These are phyloP conservation scores for Prunus salicina DNA, from an alignment of 306 rosid genomes.

Conservation along the genomic window DNA sequence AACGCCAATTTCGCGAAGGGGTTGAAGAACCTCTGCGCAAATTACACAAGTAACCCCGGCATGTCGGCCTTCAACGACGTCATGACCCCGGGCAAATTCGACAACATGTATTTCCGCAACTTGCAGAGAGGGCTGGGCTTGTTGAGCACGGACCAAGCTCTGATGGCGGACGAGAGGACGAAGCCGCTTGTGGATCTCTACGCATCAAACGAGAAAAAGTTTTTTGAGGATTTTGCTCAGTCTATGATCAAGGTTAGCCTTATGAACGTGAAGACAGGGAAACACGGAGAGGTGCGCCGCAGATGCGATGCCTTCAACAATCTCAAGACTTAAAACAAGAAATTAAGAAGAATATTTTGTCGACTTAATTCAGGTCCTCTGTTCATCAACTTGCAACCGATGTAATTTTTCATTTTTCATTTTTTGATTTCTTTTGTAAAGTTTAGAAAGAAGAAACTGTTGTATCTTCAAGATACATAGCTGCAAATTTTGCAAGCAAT, in stretches of 20 bases:
- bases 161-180: slow-evolving; percentile 33
- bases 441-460: background rate
- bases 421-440: background rate
- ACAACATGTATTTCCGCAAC: slow-evolving; percentile 37
- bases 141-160: slow-evolving; percentile 25
- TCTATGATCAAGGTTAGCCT: slow-evolving; percentile 34
- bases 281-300: slow-evolving; percentile 33
- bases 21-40: slow-evolving; percentile 32
- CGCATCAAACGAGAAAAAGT: slow-evolving; percentile 26
- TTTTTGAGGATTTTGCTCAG: slow-evolving; percentile 35
- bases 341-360: background rate
- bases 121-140: slow-evolving; percentile 38
- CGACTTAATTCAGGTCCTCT: background rate
- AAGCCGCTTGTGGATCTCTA: slow-evolving; percentile 40
- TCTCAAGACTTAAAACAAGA: slow-evolving; percentile 1
- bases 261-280: slow-evolving; percentile 26
- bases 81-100: slow-evolving; percentile 44
- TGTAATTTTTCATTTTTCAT: background rate
- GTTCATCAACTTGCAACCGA: background rate
- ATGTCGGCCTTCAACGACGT: slow-evolving; percentile 51
- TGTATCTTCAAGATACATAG: background rate
- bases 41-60: slow-evolving; percentile 17
- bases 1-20: slow-evolving; percentile 33
- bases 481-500: background rate
- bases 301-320: slow-evolving; percentile 43